phyloP scores from a whole-genome alignment of 352 stramenopile genomes.

The Plasmopara halstedii region DNA sequence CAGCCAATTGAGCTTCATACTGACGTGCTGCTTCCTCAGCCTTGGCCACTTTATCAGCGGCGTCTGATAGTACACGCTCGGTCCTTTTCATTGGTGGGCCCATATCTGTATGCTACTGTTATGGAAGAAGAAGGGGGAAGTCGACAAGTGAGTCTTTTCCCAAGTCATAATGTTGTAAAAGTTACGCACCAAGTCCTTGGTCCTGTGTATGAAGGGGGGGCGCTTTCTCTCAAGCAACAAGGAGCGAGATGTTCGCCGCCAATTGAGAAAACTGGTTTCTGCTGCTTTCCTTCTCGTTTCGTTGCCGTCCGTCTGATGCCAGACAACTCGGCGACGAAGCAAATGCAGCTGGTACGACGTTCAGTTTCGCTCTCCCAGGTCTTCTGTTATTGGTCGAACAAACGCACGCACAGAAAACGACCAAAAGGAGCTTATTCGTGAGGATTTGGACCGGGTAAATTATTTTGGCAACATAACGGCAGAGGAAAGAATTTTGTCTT shows the following conservation, averaged over 20 bases:
- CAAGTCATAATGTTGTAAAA: no score
- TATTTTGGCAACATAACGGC: background rate
- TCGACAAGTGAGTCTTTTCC: no score
- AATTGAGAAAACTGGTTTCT: slow-evolving; percentile 24
- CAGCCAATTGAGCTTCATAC: slow-evolving; percentile 43
- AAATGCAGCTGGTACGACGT: slow-evolving; percentile 16
- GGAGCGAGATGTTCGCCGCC: slow-evolving; percentile 1
- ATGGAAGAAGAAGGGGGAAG: background rate
- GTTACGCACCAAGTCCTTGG: no score
- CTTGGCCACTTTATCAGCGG: slow-evolving; percentile 62
- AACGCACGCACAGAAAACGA: background rate
- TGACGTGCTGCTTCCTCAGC: slow-evolving; percentile 52
- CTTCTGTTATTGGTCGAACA: slow-evolving; percentile 16
- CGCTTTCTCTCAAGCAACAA: slow-evolving; percentile 2
- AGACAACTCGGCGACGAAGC: slow-evolving; percentile 23
- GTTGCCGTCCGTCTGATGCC: slow-evolving; percentile 16
- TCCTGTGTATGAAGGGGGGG: background rate
- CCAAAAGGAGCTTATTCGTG: background rate
- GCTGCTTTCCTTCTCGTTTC: slow-evolving; percentile 7
- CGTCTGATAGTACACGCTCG: slow-evolving; percentile 63
- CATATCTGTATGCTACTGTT: slow-evolving; percentile 22
- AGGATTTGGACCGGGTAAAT: background rate
- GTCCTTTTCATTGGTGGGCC: slow-evolving; percentile 41
- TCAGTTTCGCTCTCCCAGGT: slow-evolving; percentile 23
- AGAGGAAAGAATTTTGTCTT: no score